These are phyloP conservation scores for Fomitopsis schrenkii DNA, from an alignment of 1,284 basidiomycete species.

Conservation along the genomic window DNA sequence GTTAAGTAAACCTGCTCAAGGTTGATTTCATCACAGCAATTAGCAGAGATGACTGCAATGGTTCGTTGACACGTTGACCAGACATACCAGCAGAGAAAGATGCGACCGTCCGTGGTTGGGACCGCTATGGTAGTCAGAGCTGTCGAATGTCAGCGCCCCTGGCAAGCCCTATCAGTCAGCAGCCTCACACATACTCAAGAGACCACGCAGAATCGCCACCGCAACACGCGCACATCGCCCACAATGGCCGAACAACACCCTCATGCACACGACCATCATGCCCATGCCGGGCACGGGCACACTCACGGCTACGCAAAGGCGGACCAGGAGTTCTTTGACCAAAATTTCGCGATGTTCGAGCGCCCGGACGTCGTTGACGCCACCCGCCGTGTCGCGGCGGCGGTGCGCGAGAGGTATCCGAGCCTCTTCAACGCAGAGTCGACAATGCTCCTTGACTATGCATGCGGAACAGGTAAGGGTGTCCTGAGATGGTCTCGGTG, in stretches of 20 bases:
- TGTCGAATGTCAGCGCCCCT: background rate
- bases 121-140: background rate
- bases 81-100: too few relatives aligned
- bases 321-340: constrained; percentile 27
- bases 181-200: too few relatives aligned
- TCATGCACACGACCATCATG: background rate
- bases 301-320: constrained; percentile 15
- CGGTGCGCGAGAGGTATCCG: constrained; percentile 39
- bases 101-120: background rate
- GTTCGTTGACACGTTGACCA: too few relatives aligned
- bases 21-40: too few relatives aligned
- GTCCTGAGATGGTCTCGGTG: background rate
- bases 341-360: constrained; percentile 23
- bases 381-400: constrained; percentile 32
- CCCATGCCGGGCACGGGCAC: background rate
- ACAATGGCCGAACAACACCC: background rate
- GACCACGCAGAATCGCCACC: too few relatives aligned
- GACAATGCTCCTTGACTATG: constrained; percentile 61
- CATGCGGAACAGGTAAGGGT: constrained; percentile 55
- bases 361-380: constrained; percentile 19
- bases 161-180: too few relatives aligned
- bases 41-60: too few relatives aligned
- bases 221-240: background rate
- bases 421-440: constrained; percentile 41
- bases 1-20: too few relatives aligned